These are phyloP conservation scores for Cercospora sp. DNA, from an alignment of 2,329 filamentous ascomycete genomes.

Conservation along the genomic window DNA sequence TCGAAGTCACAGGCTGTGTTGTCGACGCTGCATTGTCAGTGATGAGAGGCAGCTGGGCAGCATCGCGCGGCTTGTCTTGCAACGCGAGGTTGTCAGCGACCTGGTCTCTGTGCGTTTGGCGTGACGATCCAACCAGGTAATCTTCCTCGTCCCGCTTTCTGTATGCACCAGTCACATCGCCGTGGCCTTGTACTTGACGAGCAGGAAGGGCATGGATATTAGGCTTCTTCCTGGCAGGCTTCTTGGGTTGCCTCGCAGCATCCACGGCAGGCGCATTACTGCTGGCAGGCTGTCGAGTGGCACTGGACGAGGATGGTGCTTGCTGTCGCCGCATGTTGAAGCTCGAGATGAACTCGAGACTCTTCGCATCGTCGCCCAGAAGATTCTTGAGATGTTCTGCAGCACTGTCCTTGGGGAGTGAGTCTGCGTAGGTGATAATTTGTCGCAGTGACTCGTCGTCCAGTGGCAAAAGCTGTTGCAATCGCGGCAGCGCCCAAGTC, in stretches of 20 bases:
- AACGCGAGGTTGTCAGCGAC: conserved; percentile 50
- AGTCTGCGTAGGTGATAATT: conserved; percentile 76
- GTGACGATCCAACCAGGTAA: conserved; percentile 62
- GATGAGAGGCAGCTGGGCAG: conserved; percentile 45
- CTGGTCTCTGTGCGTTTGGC: conserved; percentile 41
- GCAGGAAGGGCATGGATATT: conserved; percentile 42
- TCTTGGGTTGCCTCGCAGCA: conserved; percentile 26
- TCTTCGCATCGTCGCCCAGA: conserved; percentile 78
- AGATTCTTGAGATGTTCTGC: conserved; percentile 85
- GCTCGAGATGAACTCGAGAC: conserved; percentile 68
- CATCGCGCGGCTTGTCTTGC: conserved; percentile 52
- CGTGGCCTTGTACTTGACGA: conserved; percentile 58
- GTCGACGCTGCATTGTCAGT: conserved; percentile 49
- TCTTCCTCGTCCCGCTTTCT: conserved; percentile 73
- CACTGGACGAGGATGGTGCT: conserved; percentile 28
- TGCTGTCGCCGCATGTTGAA: conserved; percentile 67
- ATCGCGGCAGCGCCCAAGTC: conserved; percentile 65
- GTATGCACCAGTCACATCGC: conserved; percentile 68
- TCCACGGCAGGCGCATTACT: conserved; percentile 20
- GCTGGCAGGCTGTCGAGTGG: conserved; percentile 4
- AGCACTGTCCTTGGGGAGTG: conserved; percentile 73
- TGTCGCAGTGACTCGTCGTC: conserved; percentile 83
- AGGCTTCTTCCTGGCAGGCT: conserved; percentile 44
- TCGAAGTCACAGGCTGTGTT: conserved; percentile 48
- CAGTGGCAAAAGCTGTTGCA: conserved; percentile 77